Evolutionary conservation across 306 rosid species (phyloP).

Genomic region (Vachellia collinsii): DNA sequence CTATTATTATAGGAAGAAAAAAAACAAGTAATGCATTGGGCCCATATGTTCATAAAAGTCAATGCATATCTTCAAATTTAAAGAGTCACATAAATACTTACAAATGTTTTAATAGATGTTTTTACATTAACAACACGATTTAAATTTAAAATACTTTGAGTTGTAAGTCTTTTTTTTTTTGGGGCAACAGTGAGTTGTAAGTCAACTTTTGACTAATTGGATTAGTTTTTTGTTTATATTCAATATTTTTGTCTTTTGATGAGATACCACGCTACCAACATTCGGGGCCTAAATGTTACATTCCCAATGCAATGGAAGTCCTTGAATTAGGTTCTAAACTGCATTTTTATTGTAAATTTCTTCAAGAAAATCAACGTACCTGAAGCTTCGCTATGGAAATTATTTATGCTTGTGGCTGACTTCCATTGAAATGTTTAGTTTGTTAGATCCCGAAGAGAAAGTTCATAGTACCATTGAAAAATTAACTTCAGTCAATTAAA

Average conservation of each 20-base stretch:
- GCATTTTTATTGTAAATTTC: constrained; percentile 13
- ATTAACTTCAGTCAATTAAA: background rate
- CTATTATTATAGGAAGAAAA: too few species aligned
- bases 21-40: too few species aligned
- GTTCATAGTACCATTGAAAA: background rate
- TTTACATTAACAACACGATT: too few species aligned
- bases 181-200: too few species aligned
- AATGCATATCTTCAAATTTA: too few species aligned
- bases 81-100: too few species aligned
- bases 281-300: constrained; percentile 32
- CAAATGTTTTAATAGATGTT: too few species aligned
- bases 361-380: background rate
- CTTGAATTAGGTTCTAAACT: constrained; percentile 25
- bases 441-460: background rate
- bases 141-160: too few species aligned
- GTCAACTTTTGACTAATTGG: too few species aligned
- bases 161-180: too few species aligned
- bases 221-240: background rate
- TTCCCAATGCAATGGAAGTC: constrained; percentile 44
- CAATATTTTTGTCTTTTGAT: background rate
- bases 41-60: too few species aligned
- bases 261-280: constrained; percentile 29
- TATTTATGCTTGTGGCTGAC: background rate
- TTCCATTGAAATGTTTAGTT: background rate
- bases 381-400: background rate